Evolutionary conservation across 345 rosid genomes (phyloP).

Genomic region (Lumnitzera racemosa): DNA sequence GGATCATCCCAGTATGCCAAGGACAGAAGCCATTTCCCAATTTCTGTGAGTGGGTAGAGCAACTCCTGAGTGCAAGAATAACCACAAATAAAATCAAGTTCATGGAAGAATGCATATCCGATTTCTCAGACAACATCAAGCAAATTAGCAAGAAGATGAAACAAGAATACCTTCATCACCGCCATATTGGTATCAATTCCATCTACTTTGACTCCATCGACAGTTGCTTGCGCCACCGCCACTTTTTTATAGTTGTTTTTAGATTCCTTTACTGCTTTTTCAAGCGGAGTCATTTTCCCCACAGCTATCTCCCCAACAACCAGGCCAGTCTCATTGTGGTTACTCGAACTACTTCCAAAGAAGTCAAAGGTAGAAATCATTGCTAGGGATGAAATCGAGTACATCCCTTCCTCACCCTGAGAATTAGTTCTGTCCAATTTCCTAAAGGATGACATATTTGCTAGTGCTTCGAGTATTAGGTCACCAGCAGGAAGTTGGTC

Average conservation of each 20-base stretch:
- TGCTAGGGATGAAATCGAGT: conserved; percentile 62
- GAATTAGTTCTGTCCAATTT: conserved; percentile 37
- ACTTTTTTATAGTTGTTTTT: conserved; percentile 72
- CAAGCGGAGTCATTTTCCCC: conserved; percentile 78
- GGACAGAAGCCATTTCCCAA: conserved; percentile 50
- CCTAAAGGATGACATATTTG: conserved; percentile 53
- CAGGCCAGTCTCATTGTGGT: conserved; percentile 39
- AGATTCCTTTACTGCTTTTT: conserved; percentile 71
- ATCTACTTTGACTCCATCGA: conserved; percentile 84
- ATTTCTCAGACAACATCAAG: background rate
- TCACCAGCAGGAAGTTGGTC: conserved; percentile 98
- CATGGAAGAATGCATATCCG: background rate
- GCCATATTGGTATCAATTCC: conserved; percentile 97
- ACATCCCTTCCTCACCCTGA: conserved; percentile 42
- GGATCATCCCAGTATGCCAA: conserved; percentile 74
- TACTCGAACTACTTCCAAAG: conserved; percentile 46
- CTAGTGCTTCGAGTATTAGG: conserved; percentile 79
- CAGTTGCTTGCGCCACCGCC: conserved; percentile 72
- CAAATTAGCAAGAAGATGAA: background rate
- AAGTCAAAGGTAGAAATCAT: conserved; percentile 80
- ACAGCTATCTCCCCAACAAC: conserved; percentile 79
- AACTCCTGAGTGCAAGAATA: conserved; percentile 48
- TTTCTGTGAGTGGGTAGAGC: conserved; percentile 59
- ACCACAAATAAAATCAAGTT: background rate
- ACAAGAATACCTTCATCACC: conserved; percentile 76